phyloP scores from a whole-genome alignment of 305 asterid species.

The Fraxinus greggii region DNA sequence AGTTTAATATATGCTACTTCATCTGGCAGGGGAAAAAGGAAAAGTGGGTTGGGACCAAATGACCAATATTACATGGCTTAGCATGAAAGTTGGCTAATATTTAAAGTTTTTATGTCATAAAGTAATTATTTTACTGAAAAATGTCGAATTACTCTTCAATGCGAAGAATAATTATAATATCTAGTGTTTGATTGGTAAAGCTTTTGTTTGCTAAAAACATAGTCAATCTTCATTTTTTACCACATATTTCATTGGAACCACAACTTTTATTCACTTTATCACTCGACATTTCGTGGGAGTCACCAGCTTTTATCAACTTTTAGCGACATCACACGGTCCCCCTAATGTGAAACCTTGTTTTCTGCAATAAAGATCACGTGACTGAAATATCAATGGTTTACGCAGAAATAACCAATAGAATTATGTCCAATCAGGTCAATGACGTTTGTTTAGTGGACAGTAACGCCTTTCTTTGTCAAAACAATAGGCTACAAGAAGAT shows the following conservation, averaged over 20 bases:
- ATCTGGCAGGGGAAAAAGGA: neutral
- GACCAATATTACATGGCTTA: neutral
- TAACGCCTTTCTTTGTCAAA: neutral
- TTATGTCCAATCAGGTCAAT: neutral
- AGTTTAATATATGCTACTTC: neutral
- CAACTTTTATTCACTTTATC: neutral
- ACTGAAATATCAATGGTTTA: constrained; percentile 6
- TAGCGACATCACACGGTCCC: neutral
- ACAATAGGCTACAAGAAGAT: constrained; percentile 9
- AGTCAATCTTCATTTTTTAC: neutral
- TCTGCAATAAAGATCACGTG: constrained; percentile 1
- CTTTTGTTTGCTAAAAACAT: neutral
- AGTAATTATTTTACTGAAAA: constrained; percentile 1
- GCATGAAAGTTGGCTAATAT: neutral
- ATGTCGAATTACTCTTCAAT: neutral
- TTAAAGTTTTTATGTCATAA: neutral
- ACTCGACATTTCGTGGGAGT: neutral
- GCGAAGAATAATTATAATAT: constrained; percentile 9
- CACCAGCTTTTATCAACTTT: neutral
- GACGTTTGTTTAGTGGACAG: neutral
- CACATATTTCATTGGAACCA: neutral
- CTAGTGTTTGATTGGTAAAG: neutral
- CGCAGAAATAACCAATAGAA: neutral
- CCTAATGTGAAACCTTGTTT: neutral
- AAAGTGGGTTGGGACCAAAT: neutral